phyloP scores from a whole-genome alignment of 371 early-diverging fungal species.

The Choanephora cucurbitarum region DNA sequence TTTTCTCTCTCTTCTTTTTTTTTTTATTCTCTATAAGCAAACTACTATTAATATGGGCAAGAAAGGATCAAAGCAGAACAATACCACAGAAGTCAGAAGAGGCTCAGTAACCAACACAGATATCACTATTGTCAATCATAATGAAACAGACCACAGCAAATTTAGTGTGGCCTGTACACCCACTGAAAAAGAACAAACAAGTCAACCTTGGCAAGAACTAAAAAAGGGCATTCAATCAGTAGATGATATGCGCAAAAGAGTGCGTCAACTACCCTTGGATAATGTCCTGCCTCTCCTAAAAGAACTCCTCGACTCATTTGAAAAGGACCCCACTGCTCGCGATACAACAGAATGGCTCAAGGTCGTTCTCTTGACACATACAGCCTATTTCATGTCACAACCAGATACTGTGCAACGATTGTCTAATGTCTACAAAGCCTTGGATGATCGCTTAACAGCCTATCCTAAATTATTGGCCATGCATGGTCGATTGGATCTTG shows the following conservation, averaged over 20 bases:
- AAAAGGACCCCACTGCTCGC: slow-evolving; percentile 16
- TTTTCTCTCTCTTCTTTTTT: neutral
- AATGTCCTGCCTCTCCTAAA: slow-evolving; percentile 24
- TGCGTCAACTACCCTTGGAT: slow-evolving; percentile 23
- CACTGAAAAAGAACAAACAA: slow-evolving; percentile 3
- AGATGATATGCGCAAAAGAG: slow-evolving; percentile 24
- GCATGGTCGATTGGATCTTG: slow-evolving; percentile 72
- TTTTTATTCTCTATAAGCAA: too few species aligned
- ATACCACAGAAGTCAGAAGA: slow-evolving; percentile 8
- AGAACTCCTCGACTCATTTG: slow-evolving; percentile 22
- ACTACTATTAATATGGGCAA: slow-evolving; percentile 12
- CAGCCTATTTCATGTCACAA: slow-evolving; percentile 61
- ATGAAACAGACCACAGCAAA: slow-evolving; percentile 22
- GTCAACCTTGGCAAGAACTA: slow-evolving; percentile 16
- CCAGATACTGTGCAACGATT: slow-evolving; percentile 61
- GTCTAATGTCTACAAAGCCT: slow-evolving; percentile 59
- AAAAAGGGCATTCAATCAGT: slow-evolving; percentile 15
- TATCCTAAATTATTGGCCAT: slow-evolving; percentile 63
- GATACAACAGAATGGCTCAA: slow-evolving; percentile 71
- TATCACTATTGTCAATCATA: slow-evolving; percentile 8
- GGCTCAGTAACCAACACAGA: slow-evolving; percentile 6
- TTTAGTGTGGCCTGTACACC: slow-evolving; percentile 19
- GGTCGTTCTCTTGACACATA: slow-evolving; percentile 64
- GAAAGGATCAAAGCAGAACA: slow-evolving; percentile 12
- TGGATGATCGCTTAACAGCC: slow-evolving; percentile 56